A percentile compares a stretch with the other conserved stretches of the same genome.
phyloP scores from a whole-genome alignment of 352 stramenopile species.

The Globisporangium barbulae region DNA sequence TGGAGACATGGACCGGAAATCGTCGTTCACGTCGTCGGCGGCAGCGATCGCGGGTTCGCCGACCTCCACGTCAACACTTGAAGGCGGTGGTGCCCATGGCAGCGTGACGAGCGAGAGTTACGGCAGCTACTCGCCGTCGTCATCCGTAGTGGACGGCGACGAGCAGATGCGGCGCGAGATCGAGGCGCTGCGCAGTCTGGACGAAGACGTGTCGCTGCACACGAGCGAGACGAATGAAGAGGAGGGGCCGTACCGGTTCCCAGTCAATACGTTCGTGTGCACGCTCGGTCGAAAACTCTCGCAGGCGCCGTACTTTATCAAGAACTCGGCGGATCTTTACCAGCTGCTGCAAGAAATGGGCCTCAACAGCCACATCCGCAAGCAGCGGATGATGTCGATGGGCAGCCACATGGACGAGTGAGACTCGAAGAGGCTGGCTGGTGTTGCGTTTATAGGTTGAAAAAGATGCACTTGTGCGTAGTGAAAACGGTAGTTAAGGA shows the following conservation, averaged over 20 bases:
- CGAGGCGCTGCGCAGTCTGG: conserved; percentile 15
- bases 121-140: conserved; percentile 11
- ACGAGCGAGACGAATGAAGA: conserved; percentile 33
- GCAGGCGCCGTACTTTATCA: conserved; percentile 85
- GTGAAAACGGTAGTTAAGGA: not conserved
- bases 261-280: conserved; percentile 85
- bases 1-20: conserved; percentile 1
- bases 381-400: conserved; percentile 65
- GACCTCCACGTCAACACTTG: conserved; percentile 1
- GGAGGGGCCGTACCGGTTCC: conserved; percentile 62
- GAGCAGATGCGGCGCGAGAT: conserved; percentile 19
- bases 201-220: conserved; percentile 21
- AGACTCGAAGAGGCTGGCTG: not conserved
- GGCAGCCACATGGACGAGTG: conserved; percentile 22
- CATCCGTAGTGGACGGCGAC: conserved; percentile 16
- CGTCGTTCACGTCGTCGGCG: conserved; percentile 10
- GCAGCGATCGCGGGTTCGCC: conserved; percentile 6
- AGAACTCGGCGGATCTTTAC: conserved; percentile 83
- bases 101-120: conserved; percentile 21
- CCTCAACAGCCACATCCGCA: conserved; percentile 75
- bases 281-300: conserved; percentile 78
- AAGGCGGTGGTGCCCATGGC: conserved; percentile 9
- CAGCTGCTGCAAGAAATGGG: conserved; percentile 84
- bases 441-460: not conserved
- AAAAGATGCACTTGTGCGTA: not conserved